Evolutionary conservation across 768 basidiomycete genomes (phyloP), one percentile per base, ranked within the genome.

Genomic region (Leccinum pellstonianum): DNA sequence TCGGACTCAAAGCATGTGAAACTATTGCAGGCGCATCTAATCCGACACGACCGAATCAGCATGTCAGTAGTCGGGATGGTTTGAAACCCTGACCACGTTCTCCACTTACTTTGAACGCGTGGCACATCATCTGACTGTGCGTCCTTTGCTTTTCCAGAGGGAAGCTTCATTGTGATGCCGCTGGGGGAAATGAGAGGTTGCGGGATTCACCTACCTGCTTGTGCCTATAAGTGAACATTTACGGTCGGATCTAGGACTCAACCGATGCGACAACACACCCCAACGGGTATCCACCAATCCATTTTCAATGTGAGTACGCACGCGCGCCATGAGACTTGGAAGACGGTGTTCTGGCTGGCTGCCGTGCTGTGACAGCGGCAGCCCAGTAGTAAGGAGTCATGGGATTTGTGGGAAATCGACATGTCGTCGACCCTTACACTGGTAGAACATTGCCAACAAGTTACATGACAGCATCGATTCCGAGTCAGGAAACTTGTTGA

Each of bases 131-230:
- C 48, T 48, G 52, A 5, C 9, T 3, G 50, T 51, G 19, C 3
- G 5, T 56, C 51, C n/a, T 37, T 52, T 25, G 37, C 33, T 33
- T 57, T 68, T 48, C 61, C 52, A 48, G 49, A 61, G 47, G 56
- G 35, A 47, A 41, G 37, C 46, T 61, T 60, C 67, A 68, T 66
- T 8, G 17, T 8, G 38, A 17, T 38, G 4, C 38, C 38, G 7
- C 7, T 38, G 1, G 15, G 17, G 15, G 17, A 3, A 17, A 38
- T 38, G 38, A 38, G 7, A 17, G 38, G 38, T 15, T 38, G 17
- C 38, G 8, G 38, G 15, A 38, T 38, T 38, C 38, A 17, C 17
- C 38, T 3, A 17, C 38, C 15, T 38, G 38, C 7, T 38, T 17
- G 15, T 38, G 15, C 37, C 37, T 38, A 38, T 38, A 38, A 38